Evolutionary conservation across 495 filamentous ascomycete genomes (phyloP), one percentile per base, ranked within the genome.

Genomic region (Lophiotrema nucula): DNA sequence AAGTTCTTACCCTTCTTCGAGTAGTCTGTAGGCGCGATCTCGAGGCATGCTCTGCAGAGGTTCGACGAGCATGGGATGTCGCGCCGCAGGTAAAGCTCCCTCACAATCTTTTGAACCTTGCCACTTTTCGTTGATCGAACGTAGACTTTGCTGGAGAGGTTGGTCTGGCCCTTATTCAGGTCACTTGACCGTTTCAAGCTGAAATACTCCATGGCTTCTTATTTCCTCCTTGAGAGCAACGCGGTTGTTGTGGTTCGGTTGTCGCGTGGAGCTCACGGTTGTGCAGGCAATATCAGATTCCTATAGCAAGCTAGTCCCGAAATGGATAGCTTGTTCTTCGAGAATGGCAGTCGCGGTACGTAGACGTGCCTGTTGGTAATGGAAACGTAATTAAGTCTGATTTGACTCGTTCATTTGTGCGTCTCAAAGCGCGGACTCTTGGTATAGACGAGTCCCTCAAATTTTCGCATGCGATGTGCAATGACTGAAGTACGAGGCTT

Each of bases 31-130:
- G 90, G 91, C 2, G 89, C 87, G 28, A 76, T 79, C 18, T 76
- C 67, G 28, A 86, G 77, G 67, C 93, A 99, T 67, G 69, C 70
- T 39, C 79, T 76, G 76, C 93, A 99, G 45, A 97, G 80, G 71
- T 82, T 86, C 2, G 92, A 97, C 15, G 95, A 99, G 75, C 93
- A 99, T 27, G 93, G 93, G 63, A 97, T 97, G 71, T 99, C 95
- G 76, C 90, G 85, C 65, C 93, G 83, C 26, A 99, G 80, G 74
- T 99, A 97, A 49, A 97, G 76, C 77, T 99, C 93, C 43, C 90
- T 84, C 56, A 97, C 95, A 70, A 99, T 92, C 76, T 99, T 98
- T 74, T 96, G 90, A 56, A 97, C 93, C 76, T 96, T 97, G 67
- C 93, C 93, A 72, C 82, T 89, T 71, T 87, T 92, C 16, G 90